Evolutionary conservation across 306 rosid species (phyloP).

Genomic region (Vigna nakashimae): DNA sequence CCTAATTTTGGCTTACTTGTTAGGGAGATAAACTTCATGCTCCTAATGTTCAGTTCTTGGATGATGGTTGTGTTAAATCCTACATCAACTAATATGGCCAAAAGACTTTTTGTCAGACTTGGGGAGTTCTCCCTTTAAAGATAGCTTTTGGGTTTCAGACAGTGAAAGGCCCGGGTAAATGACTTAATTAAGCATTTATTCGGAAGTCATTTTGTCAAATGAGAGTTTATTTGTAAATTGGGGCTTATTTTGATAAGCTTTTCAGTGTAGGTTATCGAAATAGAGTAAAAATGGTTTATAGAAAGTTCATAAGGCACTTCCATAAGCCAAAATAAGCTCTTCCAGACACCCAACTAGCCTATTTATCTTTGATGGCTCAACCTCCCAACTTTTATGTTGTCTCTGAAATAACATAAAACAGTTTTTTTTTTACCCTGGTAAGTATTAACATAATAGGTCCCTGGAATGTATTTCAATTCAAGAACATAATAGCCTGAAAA

Average conservation of each 20-base stretch:
- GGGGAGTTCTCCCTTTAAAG: neutral
- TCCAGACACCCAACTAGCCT: neutral
- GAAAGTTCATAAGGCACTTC: neutral
- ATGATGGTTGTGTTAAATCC: neutral
- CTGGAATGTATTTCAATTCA: constrained; percentile 8
- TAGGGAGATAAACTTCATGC: neutral
- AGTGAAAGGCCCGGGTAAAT: neutral
- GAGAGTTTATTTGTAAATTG: too few relatives aligned
- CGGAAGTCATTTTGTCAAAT: too few relatives aligned
- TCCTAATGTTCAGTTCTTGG: neutral
- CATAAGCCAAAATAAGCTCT: neutral
- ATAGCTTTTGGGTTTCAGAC: neutral
- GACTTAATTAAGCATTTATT: neutral
- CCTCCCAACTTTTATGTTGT: constrained; percentile 8
- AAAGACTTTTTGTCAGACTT: neutral
- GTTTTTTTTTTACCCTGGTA: constrained; percentile 34
- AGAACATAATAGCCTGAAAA: neutral
- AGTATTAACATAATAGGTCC: neutral
- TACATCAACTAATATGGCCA: neutral
- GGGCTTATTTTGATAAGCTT: neutral
- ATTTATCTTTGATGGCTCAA: neutral
- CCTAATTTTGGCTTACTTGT: neutral
- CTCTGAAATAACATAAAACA: constrained; percentile 9
- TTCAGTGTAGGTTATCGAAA: neutral
- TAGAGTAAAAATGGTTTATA: neutral